These are phyloP conservation scores for Alternaria alternata DNA, from an alignment of 2,329 filamentous ascomycete genomes.

Conservation along the genomic window DNA sequence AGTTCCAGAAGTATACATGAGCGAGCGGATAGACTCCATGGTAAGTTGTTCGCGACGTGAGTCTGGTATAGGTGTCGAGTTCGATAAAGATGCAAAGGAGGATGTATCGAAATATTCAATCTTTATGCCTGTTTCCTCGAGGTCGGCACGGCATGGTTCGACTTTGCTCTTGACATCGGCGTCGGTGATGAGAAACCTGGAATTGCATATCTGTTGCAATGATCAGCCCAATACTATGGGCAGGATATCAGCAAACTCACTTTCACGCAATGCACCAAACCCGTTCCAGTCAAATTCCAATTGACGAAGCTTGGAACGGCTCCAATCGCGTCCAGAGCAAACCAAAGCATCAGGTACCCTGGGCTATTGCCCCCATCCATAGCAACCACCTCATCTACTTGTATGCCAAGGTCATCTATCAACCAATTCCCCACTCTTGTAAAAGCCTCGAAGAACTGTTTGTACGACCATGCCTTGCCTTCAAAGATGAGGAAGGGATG, in stretches of 20 bases:
- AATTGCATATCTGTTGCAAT: constrained; percentile 57
- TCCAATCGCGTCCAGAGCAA: constrained; percentile 48
- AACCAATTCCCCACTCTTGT: constrained; percentile 47
- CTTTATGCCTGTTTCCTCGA: constrained; percentile 32
- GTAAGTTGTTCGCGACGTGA: constrained; percentile 32
- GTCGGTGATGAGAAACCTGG: constrained; percentile 55
- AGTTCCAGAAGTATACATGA: constrained; percentile 50
- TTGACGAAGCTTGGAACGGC: constrained; percentile 46
- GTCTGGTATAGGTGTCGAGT: constrained; percentile 34
- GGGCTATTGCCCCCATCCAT: constrained; percentile 47
- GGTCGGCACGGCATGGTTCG: constrained; percentile 34
- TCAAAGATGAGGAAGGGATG: constrained; percentile 49
- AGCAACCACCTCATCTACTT: constrained; percentile 45
- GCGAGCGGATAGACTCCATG: constrained; percentile 36
- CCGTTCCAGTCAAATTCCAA: constrained; percentile 47
- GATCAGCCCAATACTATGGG: constrained; percentile 52
- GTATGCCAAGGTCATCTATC: constrained; percentile 45
- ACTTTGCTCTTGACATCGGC: constrained; percentile 60
- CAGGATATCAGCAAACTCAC: constrained; percentile 45
- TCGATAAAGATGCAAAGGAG: constrained; percentile 33
- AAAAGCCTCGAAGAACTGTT: constrained; percentile 41
- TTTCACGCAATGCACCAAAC: constrained; percentile 48
- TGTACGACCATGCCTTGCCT: constrained; percentile 45
- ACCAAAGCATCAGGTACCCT: constrained; percentile 51
- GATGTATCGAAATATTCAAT: constrained; percentile 43